Conservation (phyloP, 345 rosid species). For the Acer negundo region DNA sequence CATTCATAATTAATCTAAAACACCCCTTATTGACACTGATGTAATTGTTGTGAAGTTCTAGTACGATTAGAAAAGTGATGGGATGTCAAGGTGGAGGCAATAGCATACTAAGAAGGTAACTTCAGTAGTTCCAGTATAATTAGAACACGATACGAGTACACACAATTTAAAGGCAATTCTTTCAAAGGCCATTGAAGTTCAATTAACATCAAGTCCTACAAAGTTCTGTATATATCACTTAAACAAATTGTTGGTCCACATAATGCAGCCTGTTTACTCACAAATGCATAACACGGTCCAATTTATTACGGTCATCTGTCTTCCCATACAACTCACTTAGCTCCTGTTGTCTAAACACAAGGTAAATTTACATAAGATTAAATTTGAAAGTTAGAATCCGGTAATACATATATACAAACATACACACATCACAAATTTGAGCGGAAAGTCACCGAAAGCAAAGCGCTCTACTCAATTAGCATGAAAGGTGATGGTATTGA, state of each 20-base stretch:
- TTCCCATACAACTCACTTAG: background rate
- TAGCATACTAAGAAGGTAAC: background rate
- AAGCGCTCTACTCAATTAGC: background rate
- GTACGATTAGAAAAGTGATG: background rate
- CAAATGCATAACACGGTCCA: background rate
- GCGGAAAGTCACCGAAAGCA: background rate
- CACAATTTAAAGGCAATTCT: background rate
- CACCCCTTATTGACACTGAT: background rate
- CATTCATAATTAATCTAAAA: background rate
- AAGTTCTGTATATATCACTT: background rate
- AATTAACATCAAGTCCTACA: background rate
- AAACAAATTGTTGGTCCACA: background rate
- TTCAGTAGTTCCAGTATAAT: background rate
- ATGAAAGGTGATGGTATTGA: background rate
- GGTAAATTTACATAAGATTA: background rate
- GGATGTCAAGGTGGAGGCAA: background rate
- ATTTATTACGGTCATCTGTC: background rate
- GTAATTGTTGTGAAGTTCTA: background rate
- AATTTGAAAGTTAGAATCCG: no score
- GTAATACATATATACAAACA: background rate
- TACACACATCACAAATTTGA: background rate
- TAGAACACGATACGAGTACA: background rate
- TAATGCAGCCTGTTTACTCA: background rate
- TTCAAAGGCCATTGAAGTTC: background rate
- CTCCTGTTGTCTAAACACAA: background rate